Base-by-base conservation (phyloP, 345 rosid species). In the Salix viminalis region DNA sequence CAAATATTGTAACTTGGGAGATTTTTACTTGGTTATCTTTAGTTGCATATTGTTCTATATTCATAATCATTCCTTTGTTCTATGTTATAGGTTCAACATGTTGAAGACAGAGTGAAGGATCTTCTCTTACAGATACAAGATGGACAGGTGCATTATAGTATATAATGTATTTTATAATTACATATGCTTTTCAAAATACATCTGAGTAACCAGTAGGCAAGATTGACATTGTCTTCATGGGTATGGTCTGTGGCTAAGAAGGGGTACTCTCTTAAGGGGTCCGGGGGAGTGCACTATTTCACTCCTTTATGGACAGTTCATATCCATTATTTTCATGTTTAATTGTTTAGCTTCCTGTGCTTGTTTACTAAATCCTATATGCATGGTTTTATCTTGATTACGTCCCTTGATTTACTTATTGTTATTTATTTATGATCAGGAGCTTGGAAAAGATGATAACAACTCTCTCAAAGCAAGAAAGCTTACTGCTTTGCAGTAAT, bases 391-490 rank as follows among this genome's bases (percentile, higher is more conserved):
- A 13, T 68, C 7, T 7, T 34, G 2, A 24, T 18, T 70, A 2
- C 48, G 26, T 26, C 9, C 66, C 62, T 60, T 72, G 19, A 44
- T 67, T 52, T 56, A 54, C 39, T 34, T 39, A 15, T 69, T 60
- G 1, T 32, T 74, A 54, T 73, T 78, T 15, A 1, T 60, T 46
- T 78, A n/a, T 69, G 78, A 81, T 28, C 89, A 95, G 97, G 90
- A 67, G 80, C n/a, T 90, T 79, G 87, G 75, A 61, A 74, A 86
- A 80, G 98, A 88, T 32, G 88, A 83, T 74, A 74, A 89, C 72
- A 89, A 65, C 26, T 70, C 89, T 75, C 91, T 96, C 24, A 92
- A 92, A 90, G 76, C 88, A 72, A 93, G 98, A 81, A 92, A 92
- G 83, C 98, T 96, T 78, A 90, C 93, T 71, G 79, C 73, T 81